Conservation (phyloP, 768 basidiomycete genomes). For the Suillus clintonianus region DNA sequence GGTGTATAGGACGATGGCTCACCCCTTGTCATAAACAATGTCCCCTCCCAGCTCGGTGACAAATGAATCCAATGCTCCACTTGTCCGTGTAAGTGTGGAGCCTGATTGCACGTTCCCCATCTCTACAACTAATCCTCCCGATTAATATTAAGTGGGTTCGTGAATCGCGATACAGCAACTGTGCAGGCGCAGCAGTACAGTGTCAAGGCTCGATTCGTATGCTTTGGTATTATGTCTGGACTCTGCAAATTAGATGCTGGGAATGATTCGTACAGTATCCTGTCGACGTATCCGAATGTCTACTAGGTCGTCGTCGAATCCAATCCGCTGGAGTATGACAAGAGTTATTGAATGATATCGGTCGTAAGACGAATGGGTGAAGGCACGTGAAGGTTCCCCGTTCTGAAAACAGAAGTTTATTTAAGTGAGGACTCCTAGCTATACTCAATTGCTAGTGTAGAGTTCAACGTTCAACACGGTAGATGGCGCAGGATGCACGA, state of each 20-base stretch:
- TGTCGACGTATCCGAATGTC: neutral
- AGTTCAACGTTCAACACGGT: no score
- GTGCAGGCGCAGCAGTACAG: neutral
- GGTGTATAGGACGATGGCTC: conserved; percentile 13
- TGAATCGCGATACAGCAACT: neutral
- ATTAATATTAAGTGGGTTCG: neutral
- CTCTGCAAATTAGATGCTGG: neutral
- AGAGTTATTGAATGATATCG: neutral
- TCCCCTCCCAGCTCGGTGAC: conserved; percentile 87
- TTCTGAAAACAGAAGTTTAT: neutral
- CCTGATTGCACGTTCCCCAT: conserved; percentile 85
- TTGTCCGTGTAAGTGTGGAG: conserved; percentile 68
- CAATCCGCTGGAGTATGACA: neutral
- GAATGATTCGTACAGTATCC: neutral
- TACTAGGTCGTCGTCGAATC: neutral
- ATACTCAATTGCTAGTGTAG: no score
- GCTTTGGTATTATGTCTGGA: neutral
- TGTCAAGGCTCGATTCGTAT: neutral
- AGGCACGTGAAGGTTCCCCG: neutral
- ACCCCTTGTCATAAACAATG: conserved; percentile 93
- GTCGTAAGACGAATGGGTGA: neutral
- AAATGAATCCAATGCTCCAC: conserved; percentile 86
- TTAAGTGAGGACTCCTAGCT: no score
- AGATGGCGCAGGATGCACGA: neutral
- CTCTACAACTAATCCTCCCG: neutral